Evolutionary conservation across 306 rosid genomes (phyloP).

Genomic region (Hippophae tibetana): DNA sequence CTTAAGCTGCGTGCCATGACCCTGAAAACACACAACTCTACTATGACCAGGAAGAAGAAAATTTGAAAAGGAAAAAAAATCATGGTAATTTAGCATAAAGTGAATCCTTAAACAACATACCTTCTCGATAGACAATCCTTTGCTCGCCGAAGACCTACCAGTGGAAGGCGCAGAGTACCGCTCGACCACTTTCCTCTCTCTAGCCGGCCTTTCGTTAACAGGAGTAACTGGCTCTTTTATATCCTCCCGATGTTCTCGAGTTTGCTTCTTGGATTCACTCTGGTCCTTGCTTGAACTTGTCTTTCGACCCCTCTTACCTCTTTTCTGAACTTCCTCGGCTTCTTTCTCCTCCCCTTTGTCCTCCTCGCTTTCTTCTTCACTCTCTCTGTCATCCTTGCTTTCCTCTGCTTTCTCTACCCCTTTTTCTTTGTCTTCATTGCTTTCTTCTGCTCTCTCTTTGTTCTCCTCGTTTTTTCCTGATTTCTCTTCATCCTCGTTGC

Average conservation of each 20-base stretch:
- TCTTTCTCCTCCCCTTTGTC: conserved; percentile 11
- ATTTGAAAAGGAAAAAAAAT: neutral
- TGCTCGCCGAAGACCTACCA: conserved; percentile 43
- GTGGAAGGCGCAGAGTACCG: conserved; percentile 54
- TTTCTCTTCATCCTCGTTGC: conserved; percentile 1
- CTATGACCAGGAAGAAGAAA: conserved; percentile 2
- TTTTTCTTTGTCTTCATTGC: conserved; percentile 17
- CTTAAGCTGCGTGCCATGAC: conserved; percentile 73
- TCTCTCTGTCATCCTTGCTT: conserved; percentile 10
- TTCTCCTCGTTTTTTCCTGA: conserved; percentile 12
- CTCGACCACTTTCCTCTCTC: conserved; percentile 86
- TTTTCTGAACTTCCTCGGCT: conserved; percentile 16
- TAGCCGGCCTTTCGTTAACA: conserved; percentile 12
- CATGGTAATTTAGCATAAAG: neutral
- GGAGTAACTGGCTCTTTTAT: conserved; percentile 31
- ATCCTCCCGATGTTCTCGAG: conserved; percentile 18
- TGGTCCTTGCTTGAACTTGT: conserved; percentile 15
- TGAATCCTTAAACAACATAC: conserved; percentile 13
- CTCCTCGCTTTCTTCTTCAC: conserved; percentile 3
- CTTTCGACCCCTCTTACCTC: conserved; percentile 24
- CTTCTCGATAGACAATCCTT: conserved; percentile 65
- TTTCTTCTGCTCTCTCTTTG: neutral
- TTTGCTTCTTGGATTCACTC: conserved; percentile 18
- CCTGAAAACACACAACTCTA: conserved; percentile 42
- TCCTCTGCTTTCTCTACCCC: conserved; percentile 4